Conservation (phyloP, 2,329 filamentous ascomycete genomes). For the Cytospora chrysosperma region DNA sequence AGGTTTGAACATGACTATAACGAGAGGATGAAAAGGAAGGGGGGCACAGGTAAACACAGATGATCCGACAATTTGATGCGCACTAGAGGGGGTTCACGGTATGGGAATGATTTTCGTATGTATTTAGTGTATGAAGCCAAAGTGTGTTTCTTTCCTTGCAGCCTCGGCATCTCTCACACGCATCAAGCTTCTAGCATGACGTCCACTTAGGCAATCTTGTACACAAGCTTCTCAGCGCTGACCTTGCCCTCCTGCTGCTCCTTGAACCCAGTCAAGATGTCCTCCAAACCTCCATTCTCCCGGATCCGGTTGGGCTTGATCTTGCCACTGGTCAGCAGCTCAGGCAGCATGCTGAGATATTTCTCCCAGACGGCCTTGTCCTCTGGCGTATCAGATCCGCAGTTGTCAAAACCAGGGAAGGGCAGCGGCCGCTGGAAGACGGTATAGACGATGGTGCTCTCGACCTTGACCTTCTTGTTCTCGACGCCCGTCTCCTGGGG, state of each 20-base stretch:
- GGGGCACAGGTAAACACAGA: background rate
- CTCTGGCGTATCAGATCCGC: conserved; percentile 29
- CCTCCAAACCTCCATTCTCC: conserved; percentile 32
- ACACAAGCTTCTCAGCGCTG: conserved; percentile 36
- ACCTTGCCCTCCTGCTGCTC: conserved; percentile 32
- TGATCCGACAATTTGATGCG: background rate
- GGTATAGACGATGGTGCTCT: conserved; percentile 35
- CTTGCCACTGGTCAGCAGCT: conserved; percentile 29
- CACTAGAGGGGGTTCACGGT: background rate
- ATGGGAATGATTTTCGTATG: background rate
- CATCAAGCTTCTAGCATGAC: background rate
- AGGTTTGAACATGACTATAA: background rate
- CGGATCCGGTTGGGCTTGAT: conserved; percentile 33
- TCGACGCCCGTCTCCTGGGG: conserved; percentile 26
- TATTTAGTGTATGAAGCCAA: background rate
- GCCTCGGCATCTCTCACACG: too few species aligned
- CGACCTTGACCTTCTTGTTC: conserved; percentile 31
- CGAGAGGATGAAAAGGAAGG: too few species aligned
- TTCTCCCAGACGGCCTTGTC: conserved; percentile 36
- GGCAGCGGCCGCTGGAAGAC: conserved; percentile 32
- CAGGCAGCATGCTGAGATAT: conserved; percentile 32
- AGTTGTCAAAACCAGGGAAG: conserved; percentile 31
- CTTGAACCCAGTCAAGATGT: conserved; percentile 31
- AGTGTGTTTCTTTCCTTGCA: too few species aligned
- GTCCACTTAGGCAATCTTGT: conserved; percentile 28